These are phyloP conservation scores for Rosa lucieae DNA, from an alignment of 306 rosid genomes.

Conservation along the genomic window DNA sequence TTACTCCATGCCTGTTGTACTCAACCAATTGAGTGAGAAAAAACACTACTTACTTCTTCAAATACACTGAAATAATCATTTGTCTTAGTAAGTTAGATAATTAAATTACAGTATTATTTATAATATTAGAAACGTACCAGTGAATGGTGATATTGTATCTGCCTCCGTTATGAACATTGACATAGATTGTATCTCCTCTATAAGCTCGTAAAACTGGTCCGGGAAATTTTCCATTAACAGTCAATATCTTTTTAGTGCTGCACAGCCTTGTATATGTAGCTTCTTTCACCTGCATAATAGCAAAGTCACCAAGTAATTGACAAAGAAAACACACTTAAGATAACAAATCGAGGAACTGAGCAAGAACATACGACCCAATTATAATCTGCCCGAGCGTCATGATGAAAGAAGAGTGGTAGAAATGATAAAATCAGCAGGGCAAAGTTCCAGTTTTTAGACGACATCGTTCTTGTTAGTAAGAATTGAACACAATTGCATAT, in stretches of 20 bases:
- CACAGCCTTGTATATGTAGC: slow-evolving; percentile 50
- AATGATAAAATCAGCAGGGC: background rate
- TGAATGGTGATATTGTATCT: slow-evolving; percentile 55
- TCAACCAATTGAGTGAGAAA: background rate
- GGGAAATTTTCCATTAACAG: slow-evolving; percentile 60
- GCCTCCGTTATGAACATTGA: slow-evolving; percentile 51
- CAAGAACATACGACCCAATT: background rate
- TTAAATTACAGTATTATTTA: background rate
- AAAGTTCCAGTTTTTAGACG: background rate
- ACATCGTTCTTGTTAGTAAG: background rate
- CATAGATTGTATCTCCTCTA: slow-evolving; percentile 52
- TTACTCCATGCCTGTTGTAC: slow-evolving; percentile 6
- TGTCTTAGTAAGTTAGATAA: background rate
- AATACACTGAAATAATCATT: background rate
- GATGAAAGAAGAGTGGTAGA: background rate
- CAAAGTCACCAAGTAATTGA: background rate
- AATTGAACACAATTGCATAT: background rate
- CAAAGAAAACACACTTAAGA: background rate
- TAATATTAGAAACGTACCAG: slow-evolving; percentile 30
- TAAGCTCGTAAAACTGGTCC: slow-evolving; percentile 50
- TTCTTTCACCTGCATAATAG: slow-evolving; percentile 41
- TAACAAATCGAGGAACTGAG: background rate
- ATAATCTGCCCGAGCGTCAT: background rate
- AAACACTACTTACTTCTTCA: background rate
- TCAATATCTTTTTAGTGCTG: slow-evolving; percentile 53